Percentiles rank a stretch among this genome's conserved stretches.
Evolutionary conservation across 2,329 filamentous ascomycete species (phyloP).

Genomic region (Microcera coccophila): DNA sequence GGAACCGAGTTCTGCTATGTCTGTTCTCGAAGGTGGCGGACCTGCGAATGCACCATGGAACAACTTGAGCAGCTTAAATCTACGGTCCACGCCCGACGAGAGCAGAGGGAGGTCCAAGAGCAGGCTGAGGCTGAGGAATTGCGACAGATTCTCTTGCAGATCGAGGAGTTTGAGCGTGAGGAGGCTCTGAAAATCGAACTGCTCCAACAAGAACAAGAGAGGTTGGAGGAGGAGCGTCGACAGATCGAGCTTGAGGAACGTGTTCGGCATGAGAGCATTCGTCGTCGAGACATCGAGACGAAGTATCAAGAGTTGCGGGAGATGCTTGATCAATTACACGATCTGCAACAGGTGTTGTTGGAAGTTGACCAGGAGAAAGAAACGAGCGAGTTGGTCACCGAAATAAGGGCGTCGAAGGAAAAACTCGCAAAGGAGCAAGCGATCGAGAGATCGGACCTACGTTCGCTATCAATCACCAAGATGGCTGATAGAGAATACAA

Average conservation of each 20-base stretch:
- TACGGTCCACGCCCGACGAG: conserved; percentile 33
- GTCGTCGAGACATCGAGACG: conserved; percentile 36
- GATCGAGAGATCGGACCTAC: conserved; percentile 30
- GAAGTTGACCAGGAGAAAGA: conserved; percentile 38
- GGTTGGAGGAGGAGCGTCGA: conserved; percentile 35
- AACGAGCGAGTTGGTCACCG: conserved; percentile 21
- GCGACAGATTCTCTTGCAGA: conserved; percentile 39
- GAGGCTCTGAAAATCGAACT: conserved; percentile 41
- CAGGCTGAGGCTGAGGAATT: conserved; percentile 34
- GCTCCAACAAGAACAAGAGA: conserved; percentile 36
- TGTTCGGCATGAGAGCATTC: conserved; percentile 37
- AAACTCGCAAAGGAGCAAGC: conserved; percentile 34
- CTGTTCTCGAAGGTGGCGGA: conserved; percentile 68
- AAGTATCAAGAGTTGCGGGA: conserved; percentile 38
- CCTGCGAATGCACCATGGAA: conserved; percentile 59
- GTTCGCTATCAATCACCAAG: conserved; percentile 22
- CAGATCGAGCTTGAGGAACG: conserved; percentile 38
- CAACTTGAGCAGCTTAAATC: conserved; percentile 42
- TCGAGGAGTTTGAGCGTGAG: conserved; percentile 47
- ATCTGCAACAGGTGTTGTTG: conserved; percentile 39
- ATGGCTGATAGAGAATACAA: conserved; percentile 32
- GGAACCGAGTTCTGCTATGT: conserved; percentile 81
- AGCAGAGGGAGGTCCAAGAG: conserved; percentile 32
- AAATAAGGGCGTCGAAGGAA: conserved; percentile 23
- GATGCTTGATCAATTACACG: conserved; percentile 39